Base-by-base conservation (phyloP, 2,329 filamentous ascomycete genomes). In the Talaromyces rugulosus region DNA sequence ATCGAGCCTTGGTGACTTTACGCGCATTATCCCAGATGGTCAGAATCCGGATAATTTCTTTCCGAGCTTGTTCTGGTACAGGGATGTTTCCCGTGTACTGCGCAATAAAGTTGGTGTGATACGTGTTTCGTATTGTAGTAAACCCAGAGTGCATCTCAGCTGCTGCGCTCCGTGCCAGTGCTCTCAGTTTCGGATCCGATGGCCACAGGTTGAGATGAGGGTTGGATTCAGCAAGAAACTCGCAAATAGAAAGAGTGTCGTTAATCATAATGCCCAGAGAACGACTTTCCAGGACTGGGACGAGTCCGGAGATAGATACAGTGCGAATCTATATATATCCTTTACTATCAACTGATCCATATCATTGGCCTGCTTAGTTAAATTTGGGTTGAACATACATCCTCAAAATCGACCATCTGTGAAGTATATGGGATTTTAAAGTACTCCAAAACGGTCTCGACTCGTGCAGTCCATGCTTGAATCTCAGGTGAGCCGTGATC, bases 71-170 rank as follows among this genome's bases (percentile, higher is more conserved):
- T 2, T 69, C 70, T 1, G 67, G 56, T 2, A 72, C 59, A 2
- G 72, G 71, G 3, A 75, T 61, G n/a, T 71, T 69, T 4, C 73
- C 72, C 0, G 68, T 71, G 59, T 74, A 75, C 42, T 59, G 61
- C 4, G 64, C 72, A 14, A 73, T 28, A 60, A 73, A 73, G 64
- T 75, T 74, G 16, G 72, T 70, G 40, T 23, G 14, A 58, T 65
- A 75, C 3, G 52, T 63, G 33, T 61, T 63, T 28, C 73, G 67
- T 16, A 75, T 44, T 1, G 65, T 61, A 4, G 63, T 27, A 62
- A 75, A 73, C 14, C 73, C 72, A 14, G 73, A 71, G 59, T 75
- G 73, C 73, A 75, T 75, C 60, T 73, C 67, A 1, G 73, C 71
- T 4, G 66, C 67, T 2, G 69, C 71, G 56, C 68, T 71, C 18